Base-by-base conservation (phyloP, 495 filamentous ascomycete species). In the Schizothecium vesticola region DNA sequence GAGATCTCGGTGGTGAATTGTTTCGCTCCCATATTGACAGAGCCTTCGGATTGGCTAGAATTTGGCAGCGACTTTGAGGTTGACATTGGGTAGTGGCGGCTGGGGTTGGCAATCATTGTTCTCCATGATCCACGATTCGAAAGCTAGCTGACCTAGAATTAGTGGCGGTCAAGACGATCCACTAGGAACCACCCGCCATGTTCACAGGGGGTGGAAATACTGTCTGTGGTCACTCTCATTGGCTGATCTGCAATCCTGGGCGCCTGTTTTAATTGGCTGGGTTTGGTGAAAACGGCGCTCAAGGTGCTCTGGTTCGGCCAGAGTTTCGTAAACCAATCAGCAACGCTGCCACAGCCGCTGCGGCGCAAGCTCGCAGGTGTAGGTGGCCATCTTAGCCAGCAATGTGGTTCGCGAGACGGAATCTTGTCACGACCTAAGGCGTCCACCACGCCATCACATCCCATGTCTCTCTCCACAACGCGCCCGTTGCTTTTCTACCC, bases 251-350 rank as follows among this genome's bases (percentile, higher is more conserved):
- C 19, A 13, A 56, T 16, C 12, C 12, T 3, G n/a, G 7, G 7
- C 19, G 56, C n/a, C n/a, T n/a, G n/a, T 59, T 59, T 23, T 59
- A 6, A 59, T 59, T 59, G 10, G 56, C 13, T 59, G 16, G 19
- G 56, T 24, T 23, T 23, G 11, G 7, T 8, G 11, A n/a, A n/a
- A 23, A 21, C 6, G n/a, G n/a, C n/a, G 22, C 56, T 23, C 56
- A 23, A 22, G 9, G 21, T 24, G 13, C 9, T 13, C 56, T 21
- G 19, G 13, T 24, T 59, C 56, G 13, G 7, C 56, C 19, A 12
- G 25, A 59, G 56, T 59, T 59, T 12, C 56, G 21, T 59, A 59
- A 59, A 59, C 56, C 56, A 59, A 59, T 59, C 56, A 59, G n/a
- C 56, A 24, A 22, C 56, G 10, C 56, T 2, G 9, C 9, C 56